Base-by-base conservation (phyloP, 345 rosid species). In the Punica granatum region DNA sequence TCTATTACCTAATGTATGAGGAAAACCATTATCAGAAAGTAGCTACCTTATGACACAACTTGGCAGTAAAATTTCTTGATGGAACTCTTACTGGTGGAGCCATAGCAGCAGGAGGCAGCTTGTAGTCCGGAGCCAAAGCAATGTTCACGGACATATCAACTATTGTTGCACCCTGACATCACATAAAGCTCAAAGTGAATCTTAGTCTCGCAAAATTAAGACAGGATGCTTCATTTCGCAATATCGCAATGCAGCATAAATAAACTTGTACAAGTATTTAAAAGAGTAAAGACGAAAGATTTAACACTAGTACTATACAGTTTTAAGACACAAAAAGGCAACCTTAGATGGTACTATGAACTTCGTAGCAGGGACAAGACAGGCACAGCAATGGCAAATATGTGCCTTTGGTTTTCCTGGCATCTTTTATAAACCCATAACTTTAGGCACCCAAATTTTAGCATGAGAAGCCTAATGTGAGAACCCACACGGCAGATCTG, bases 111-210 rank as follows among this genome's bases (percentile, higher is more conserved):
- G 91, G 92, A 69, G 99, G 96, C 60, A 94, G 82, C 75, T 83
- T 67, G 64, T 94, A 94, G 62, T 86, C 96, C 0, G 89, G 96
- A 69, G 85, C 95, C 74, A 74, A 75, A 26, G 86, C 66, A 42
- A 94, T 83, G 66, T 42, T 76, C 64, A 94, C 95, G 1, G 98
- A 73, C 72, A 84, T 77, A 86, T 89, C 95, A 68, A 89, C 96
- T 59, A 94, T 94, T 0, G 92, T 91, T 61, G 98, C 97, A 78
- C 97, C 97, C 99, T 91, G 88, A 78, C 71, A 72, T 49, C 60
- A 46, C 34, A 74, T 62, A 39, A 43, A 9, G 53, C 63, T 26
- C 33, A 56, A 19, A 42, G 64, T 32, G 21, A 51, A 54, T 30
- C 28, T 65, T 19, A 42, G 37, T 60, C 25, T 15, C 7, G 2